phyloP scores from a whole-genome alignment of 73 alveolate genomes.

The Stentor roeselii region DNA sequence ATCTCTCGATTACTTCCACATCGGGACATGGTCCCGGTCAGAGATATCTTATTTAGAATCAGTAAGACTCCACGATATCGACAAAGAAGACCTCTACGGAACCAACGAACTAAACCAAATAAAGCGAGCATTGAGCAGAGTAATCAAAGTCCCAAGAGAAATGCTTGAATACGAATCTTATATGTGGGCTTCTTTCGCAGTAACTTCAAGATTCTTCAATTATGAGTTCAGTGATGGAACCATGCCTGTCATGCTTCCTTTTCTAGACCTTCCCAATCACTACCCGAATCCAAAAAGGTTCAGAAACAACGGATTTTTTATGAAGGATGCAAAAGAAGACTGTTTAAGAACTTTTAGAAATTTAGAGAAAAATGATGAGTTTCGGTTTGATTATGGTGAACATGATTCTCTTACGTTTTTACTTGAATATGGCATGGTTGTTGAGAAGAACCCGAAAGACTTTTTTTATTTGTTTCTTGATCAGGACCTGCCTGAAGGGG shows the following conservation, averaged over 20 bases:
- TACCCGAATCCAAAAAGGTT: neutral
- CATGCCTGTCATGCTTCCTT: neutral
- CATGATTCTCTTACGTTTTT: too few relatives aligned
- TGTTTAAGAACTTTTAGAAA: too few relatives aligned
- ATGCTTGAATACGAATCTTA: neutral
- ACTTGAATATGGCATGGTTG: too few relatives aligned
- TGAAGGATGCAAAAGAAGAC: too few relatives aligned
- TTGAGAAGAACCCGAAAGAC: too few relatives aligned
- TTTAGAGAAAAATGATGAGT: too few relatives aligned
- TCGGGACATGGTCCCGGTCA: neutral
- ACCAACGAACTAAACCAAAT: neutral
- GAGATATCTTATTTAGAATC: too few relatives aligned
- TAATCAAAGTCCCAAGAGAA: neutral
- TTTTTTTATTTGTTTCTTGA: too few relatives aligned
- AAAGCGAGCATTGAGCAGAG: neutral
- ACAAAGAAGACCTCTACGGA: neutral
- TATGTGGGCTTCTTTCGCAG: neutral
- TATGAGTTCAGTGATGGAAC: neutral
- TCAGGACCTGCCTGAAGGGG: too few relatives aligned
- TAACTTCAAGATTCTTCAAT: neutral
- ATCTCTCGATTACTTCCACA: neutral
- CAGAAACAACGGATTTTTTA: neutral
- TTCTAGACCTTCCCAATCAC: neutral
- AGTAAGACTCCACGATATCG: neutral
- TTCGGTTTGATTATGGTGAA: too few relatives aligned